Base-by-base conservation (phyloP, 495 filamentous ascomycete species). In the Neurospora sp. region DNA sequence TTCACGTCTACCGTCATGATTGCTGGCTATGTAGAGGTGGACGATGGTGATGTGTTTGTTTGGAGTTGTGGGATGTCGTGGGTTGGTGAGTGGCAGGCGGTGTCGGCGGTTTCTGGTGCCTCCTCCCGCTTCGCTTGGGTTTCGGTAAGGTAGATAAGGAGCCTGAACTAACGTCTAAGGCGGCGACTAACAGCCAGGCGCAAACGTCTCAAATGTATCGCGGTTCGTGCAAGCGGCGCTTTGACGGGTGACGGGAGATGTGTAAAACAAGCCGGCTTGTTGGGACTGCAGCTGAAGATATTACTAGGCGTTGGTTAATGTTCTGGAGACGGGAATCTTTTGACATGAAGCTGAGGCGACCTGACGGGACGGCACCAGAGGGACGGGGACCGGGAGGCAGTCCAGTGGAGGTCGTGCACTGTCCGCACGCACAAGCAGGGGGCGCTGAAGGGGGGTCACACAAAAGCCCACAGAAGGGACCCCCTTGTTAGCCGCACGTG, bases 1-100 rank as follows among this genome's bases (percentile, higher is more conserved):
- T 75, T 74, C 39, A 74, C 54, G 11, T 82, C 80, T 54, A 71
- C 73, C 42, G 80, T 76, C 80, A 82, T 82, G 72, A 39, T 76
- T 66, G 74, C 35, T 75, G 72, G 62, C 11, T 66, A 74, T 54
- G 70, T 66, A 73, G 40, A 72, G 39, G 37, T n/a, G 5, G 54
- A 66, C 54, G 27, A 66, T 66, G 54, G 54, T 66, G 54, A 66
- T 66, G 54, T 37, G 54, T 37, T 66, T 66, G 27, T 66, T n/a
- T 69, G 42, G 54, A 35, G 31, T 35, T 39, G 42, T 20, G 31
- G 71, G 35, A 70, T 66, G 54, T 66, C 54, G 54, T 66, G 54
- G 54, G 23, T 62, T 62, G 23, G 23, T 62, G 54, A 23, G 23
- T 62, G 54, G 54, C 54, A 66, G 54, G 54, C 54, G 54, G 54